Evolutionary conservation across 2,329 filamentous ascomycete species (phyloP).

Genomic region (Trichoderma gracile): DNA sequence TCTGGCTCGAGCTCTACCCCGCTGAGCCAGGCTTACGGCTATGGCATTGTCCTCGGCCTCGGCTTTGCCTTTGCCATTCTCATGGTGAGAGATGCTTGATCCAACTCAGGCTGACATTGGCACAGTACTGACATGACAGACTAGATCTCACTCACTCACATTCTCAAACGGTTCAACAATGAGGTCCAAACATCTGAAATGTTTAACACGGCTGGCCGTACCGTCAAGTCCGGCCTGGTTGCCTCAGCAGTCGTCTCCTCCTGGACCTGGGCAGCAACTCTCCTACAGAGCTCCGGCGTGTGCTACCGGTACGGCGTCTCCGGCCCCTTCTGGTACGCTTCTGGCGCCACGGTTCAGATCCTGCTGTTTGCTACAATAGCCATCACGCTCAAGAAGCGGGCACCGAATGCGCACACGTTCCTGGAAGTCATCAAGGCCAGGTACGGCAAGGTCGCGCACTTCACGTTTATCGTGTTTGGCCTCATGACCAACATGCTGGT

Average conservation of each 20-base stretch:
- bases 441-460: slow-evolving; percentile 71
- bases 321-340: slow-evolving; percentile 62
- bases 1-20: slow-evolving; percentile 35
- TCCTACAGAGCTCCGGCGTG: slow-evolving; percentile 77
- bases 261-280: slow-evolving; percentile 89
- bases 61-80: slow-evolving; percentile 73
- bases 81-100: slow-evolving; percentile 49
- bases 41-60: slow-evolving; percentile 74
- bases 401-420: slow-evolving; percentile 84
- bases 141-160: slow-evolving; percentile 67
- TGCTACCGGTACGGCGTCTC: slow-evolving; percentile 76
- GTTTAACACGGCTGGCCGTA: slow-evolving; percentile 85
- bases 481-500: slow-evolving; percentile 85
- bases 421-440: slow-evolving; percentile 80
- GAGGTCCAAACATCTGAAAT: slow-evolving; percentile 89
- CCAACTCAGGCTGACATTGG: too few relatives aligned
- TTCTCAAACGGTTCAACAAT: slow-evolving; percentile 60
- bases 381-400: slow-evolving; percentile 83
- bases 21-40: slow-evolving; percentile 65
- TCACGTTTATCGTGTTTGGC: slow-evolving; percentile 79
- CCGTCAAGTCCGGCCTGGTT: slow-evolving; percentile 85
- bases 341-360: slow-evolving; percentile 80
- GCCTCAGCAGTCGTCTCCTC: slow-evolving; percentile 87
- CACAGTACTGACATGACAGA: too few relatives aligned
- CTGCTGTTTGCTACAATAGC: slow-evolving; percentile 87